Evolutionary conservation across 2,329 filamentous ascomycete genomes (phyloP).

Genomic region (Pseudogymnoascus sp.): DNA sequence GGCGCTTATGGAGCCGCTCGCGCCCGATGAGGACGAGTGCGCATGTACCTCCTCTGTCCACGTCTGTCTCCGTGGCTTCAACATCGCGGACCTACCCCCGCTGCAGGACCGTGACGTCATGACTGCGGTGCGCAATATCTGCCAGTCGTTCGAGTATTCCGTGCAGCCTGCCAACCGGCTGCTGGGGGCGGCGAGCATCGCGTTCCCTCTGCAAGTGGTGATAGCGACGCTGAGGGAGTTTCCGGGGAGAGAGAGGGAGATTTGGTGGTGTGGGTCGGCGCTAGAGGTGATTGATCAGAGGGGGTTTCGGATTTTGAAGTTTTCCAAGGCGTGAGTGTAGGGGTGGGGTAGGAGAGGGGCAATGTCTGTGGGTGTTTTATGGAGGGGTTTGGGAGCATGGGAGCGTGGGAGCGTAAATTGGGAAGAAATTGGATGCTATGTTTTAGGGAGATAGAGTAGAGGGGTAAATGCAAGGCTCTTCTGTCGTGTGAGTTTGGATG

Average conservation of each 20-base stretch:
- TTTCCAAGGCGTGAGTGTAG: neutral
- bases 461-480: neutral
- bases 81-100: conserved; percentile 16
- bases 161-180: conserved; percentile 20
- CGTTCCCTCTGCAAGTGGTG: conserved; percentile 22
- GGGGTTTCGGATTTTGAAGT: conserved; percentile 12
- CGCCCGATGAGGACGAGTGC: neutral
- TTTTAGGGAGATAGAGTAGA: neutral
- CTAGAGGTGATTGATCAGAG: conserved; percentile 13
- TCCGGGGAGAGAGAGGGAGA: conserved; percentile 11
- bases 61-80: conserved; percentile 10
- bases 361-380: neutral
- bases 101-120: conserved; percentile 24
- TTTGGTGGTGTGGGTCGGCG: conserved; percentile 16
- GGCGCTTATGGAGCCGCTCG: conserved; percentile 12
- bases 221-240: conserved; percentile 17
- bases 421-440: neutral
- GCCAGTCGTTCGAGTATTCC: conserved; percentile 29
- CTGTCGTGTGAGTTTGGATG: neutral
- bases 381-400: neutral
- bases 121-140: conserved; percentile 26
- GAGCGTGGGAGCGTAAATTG: neutral
- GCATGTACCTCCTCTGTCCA: conserved; percentile 3
- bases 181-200: conserved; percentile 13
- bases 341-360: neutral